These are phyloP conservation scores for Apiospora saccharicola DNA, from an alignment of 2,329 filamentous ascomycete genomes.

Conservation along the genomic window DNA sequence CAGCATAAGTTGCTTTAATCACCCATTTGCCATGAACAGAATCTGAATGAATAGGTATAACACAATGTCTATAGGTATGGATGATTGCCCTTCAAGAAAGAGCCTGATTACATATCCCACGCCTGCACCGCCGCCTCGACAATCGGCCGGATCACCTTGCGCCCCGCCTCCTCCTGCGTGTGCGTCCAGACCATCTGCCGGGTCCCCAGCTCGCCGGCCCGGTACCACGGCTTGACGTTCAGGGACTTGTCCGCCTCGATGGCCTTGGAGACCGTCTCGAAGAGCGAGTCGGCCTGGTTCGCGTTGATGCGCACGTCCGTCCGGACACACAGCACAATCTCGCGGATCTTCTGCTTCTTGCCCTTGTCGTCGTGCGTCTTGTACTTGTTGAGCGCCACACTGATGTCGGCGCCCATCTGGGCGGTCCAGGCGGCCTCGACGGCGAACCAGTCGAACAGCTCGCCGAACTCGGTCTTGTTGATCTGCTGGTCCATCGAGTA, in stretches of 20 bases:
- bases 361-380: conserved; percentile 47
- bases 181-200: conserved; percentile 57
- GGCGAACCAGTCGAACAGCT: conserved; percentile 57
- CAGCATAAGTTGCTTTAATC: no score
- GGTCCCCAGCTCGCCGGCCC: conserved; percentile 47
- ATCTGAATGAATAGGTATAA: no score
- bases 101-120: conserved; percentile 42
- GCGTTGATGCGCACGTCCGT: conserved; percentile 53
- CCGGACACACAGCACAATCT: conserved; percentile 53
- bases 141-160: conserved; percentile 53
- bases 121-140: conserved; percentile 51
- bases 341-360: conserved; percentile 53
- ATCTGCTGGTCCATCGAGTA: conserved; percentile 55
- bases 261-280: conserved; percentile 48
- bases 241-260: conserved; percentile 48
- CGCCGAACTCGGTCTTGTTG: conserved; percentile 52
- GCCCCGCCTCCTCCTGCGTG: conserved; percentile 43
- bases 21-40: no score
- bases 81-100: not conserved
- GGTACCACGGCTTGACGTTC: conserved; percentile 51
- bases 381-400: conserved; percentile 54
- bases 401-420: conserved; percentile 51
- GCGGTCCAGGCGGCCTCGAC: conserved; percentile 57
- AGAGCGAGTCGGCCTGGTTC: conserved; percentile 51
- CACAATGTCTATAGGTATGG: no score